Conservation (phyloP, 2,329 filamentous ascomycete species). For the Nakataea oryzae region DNA sequence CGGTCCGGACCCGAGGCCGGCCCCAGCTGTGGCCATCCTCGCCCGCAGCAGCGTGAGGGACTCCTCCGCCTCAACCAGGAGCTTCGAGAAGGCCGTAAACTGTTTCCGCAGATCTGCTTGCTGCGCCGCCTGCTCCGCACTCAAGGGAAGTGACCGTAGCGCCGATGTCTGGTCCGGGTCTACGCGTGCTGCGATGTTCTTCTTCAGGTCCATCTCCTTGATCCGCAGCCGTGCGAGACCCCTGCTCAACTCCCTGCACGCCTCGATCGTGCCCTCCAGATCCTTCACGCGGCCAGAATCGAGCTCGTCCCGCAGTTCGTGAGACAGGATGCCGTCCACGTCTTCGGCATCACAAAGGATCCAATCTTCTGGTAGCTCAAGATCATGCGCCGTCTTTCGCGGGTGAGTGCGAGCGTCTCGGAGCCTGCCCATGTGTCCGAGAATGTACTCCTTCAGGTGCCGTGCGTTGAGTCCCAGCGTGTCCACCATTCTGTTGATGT, state of each 20-base stretch:
- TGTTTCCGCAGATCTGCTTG: constrained; percentile 73
- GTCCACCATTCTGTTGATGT: constrained; percentile 91
- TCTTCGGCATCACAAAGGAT: constrained; percentile 65
- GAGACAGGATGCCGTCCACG: constrained; percentile 53
- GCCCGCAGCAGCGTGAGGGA: constrained; percentile 69
- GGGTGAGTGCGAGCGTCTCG: constrained; percentile 26
- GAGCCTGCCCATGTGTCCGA: constrained; percentile 51
- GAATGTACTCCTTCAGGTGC: constrained; percentile 55
- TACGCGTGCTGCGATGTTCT: constrained; percentile 58
- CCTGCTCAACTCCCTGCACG: constrained; percentile 55
- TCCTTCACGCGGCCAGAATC: constrained; percentile 58
- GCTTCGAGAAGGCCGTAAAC: constrained; percentile 63
- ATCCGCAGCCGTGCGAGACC: constrained; percentile 63
- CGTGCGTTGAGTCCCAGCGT: constrained; percentile 75
- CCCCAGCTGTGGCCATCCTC: constrained; percentile 53
- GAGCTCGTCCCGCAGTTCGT: constrained; percentile 53
- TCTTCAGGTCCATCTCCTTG: constrained; percentile 69
- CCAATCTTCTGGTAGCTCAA: constrained; percentile 61
- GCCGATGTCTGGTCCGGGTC: constrained; percentile 59
- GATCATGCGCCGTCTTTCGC: constrained; percentile 51
- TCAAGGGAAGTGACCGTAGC: constrained; percentile 63
- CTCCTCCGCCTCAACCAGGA: constrained; percentile 71
- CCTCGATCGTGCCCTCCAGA: constrained; percentile 56
- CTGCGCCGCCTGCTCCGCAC: constrained; percentile 70
- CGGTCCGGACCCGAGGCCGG: constrained; percentile 32